These are phyloP conservation scores for Rubia balearica DNA, from an alignment of 305 asterid species.

Conservation along the genomic window DNA sequence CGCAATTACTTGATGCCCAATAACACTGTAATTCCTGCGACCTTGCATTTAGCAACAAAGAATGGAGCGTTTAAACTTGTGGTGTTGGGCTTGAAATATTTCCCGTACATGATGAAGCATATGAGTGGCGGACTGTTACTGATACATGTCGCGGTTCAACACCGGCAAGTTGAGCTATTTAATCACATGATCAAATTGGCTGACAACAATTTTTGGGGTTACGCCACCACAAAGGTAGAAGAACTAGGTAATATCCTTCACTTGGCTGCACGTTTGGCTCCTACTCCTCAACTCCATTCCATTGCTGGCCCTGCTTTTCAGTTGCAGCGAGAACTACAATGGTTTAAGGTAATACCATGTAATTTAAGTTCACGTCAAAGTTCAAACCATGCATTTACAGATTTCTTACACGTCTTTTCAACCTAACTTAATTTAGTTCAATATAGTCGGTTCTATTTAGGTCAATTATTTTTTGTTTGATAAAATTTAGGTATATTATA, in stretches of 20 bases:
- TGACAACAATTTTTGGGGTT: neutral
- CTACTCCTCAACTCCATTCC: neutral
- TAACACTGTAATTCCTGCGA: neutral
- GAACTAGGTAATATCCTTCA: slow-evolving; percentile 10
- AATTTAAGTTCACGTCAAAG: neutral
- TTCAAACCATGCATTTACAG: too few species aligned
- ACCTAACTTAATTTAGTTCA: too few species aligned
- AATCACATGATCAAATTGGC: neutral
- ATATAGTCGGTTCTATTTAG: too few species aligned
- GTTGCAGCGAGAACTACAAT: slow-evolving; percentile 17
- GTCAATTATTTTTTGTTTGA: too few species aligned
- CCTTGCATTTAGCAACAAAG: neutral
- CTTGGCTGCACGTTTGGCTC: slow-evolving; percentile 16
- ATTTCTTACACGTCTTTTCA: too few species aligned
- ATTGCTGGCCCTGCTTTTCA: slow-evolving; percentile 15
- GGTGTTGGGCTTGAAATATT: neutral
- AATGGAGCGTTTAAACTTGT: slow-evolving; percentile 11
- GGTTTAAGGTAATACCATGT: slow-evolving; percentile 19
- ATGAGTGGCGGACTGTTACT: neutral
- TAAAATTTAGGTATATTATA: too few species aligned
- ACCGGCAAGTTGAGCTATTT: slow-evolving; percentile 2
- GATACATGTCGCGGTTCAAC: neutral
- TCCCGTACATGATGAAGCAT: neutral
- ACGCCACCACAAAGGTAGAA: too few species aligned
- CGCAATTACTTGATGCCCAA: neutral